Evolutionary conservation across 768 basidiomycete species (phyloP), one percentile per base, ranked within the genome.

Genomic region (Myochromella boudieri): DNA sequence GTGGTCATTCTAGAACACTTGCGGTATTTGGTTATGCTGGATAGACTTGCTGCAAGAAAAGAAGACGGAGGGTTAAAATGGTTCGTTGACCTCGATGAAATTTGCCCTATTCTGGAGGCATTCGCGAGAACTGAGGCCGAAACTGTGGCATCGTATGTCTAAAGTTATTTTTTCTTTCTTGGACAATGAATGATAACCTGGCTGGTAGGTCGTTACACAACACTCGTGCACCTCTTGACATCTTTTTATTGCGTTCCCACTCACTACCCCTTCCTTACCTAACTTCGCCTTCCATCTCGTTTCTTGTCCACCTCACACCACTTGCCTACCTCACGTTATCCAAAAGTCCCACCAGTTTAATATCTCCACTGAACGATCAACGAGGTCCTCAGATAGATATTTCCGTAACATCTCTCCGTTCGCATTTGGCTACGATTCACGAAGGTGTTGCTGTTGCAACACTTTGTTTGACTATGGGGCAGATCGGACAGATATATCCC

Each of bases 181-280:
- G 29, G 22, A 18, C n/a, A 12, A 20, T 18, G 15, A 8, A 32
- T 27, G 49, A 33, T 49, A 18, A 46, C 20, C 42, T 12, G 32
- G 51, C 37, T 18, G 21, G 36, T 51, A 80, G 80, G 18, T 66
- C 72, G 25, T 64, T 77, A 25, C 61, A 61, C 17, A 58, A 68
- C 18, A 48, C 56, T 21, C 66, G 57, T 15, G 74, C 77, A 0
- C 81, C 90, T 22, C 72, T 93, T 20, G 90, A 93, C 61, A 80
- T 89, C 17, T 80, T 81, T 61, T 72, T 92, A 21, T 63, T 78
- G 40, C 82, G 85, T 1, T 74, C 74, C 10, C 85, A 87, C 60
- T 70, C 79, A 0, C 68, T 91, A 26, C 86, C 87, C 6, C 64
- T 92, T n/a, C 81, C 85, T 3, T 91, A 86, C 59, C 75, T 91